phyloP scores from a whole-genome alignment of 345 rosid species.

The Gossypium turneri region DNA sequence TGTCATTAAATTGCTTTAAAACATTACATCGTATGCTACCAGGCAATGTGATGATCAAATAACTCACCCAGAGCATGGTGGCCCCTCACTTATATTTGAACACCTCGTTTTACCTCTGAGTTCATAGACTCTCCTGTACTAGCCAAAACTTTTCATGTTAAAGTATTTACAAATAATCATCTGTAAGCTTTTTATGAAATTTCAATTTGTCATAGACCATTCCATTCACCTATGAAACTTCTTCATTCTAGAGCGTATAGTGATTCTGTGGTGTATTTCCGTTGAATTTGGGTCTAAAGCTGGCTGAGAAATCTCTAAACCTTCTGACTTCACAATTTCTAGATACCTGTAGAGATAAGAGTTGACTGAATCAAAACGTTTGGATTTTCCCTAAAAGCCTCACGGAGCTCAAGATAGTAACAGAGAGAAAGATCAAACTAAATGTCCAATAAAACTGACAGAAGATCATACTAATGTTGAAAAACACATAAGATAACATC shows the following conservation, averaged over 20 bases:
- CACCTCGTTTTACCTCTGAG: slow-evolving; percentile 79
- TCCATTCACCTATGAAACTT: slow-evolving; percentile 57
- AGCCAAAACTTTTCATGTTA: slow-evolving; percentile 15
- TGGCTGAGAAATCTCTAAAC: slow-evolving; percentile 97
- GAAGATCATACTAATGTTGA: background rate
- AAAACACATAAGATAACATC: background rate
- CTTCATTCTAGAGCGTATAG: slow-evolving; percentile 75
- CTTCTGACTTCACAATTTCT: slow-evolving; percentile 62
- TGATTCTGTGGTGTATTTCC: slow-evolving; percentile 89
- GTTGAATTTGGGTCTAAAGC: slow-evolving; percentile 93
- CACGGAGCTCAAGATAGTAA: background rate
- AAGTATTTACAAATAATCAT: slow-evolving; percentile 11
- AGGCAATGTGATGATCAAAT: slow-evolving; percentile 1
- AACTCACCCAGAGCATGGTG: slow-evolving; percentile 93
- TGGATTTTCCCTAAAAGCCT: background rate
- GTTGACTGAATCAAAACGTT: background rate
- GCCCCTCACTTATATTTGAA: slow-evolving; percentile 77
- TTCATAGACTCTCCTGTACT: slow-evolving; percentile 79
- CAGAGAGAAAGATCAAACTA: background rate
- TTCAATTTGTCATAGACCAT: slow-evolving; percentile 16
- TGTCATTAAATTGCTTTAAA: background rate
- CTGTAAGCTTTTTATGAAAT: slow-evolving; percentile 4
- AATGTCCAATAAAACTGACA: background rate
- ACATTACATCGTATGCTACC: background rate
- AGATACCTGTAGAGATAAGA: slow-evolving; percentile 57